phyloP scores from a whole-genome alignment of 352 stramenopile genomes.

The Globisporangium heterothallicum region DNA sequence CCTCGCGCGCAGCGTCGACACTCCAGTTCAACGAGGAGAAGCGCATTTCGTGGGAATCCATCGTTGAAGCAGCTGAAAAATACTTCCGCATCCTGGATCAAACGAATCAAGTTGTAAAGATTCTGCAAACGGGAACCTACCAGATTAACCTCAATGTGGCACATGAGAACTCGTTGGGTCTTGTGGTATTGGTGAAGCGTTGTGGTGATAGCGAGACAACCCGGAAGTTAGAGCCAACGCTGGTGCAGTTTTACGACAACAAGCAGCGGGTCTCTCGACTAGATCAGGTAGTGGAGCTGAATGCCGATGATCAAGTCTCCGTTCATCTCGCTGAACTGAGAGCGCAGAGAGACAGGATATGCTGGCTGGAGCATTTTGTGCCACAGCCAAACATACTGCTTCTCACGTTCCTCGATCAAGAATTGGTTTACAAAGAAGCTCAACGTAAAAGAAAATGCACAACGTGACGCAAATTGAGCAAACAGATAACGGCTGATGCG shows the following conservation, averaged over 20 bases:
- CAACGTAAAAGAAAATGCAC: background rate
- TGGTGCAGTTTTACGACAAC: slow-evolving; percentile 33
- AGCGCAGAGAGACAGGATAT: background rate
- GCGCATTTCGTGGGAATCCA: slow-evolving; percentile 12
- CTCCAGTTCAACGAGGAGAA: slow-evolving; percentile 5
- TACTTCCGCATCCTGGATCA: slow-evolving; percentile 2
- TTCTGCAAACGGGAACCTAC: slow-evolving; percentile 30
- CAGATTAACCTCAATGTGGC: slow-evolving; percentile 38
- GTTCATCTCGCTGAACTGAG: slow-evolving; percentile 11
- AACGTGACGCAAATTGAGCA: background rate
- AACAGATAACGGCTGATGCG: no score
- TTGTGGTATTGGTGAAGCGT: slow-evolving; percentile 17
- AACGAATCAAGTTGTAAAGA: slow-evolving; percentile 5
- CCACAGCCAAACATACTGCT: slow-evolving; percentile 25
- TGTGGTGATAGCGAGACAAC: background rate
- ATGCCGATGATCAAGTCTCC: slow-evolving; percentile 23
- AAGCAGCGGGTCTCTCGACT: slow-evolving; percentile 36
- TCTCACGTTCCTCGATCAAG: slow-evolving; percentile 23
- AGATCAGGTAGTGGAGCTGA: slow-evolving; percentile 23
- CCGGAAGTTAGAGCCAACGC: slow-evolving; percentile 19
- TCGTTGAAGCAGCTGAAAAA: background rate
- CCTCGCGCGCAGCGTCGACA: slow-evolving; percentile 14
- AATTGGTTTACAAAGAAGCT: slow-evolving; percentile 9
- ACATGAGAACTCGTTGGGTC: slow-evolving; percentile 23
- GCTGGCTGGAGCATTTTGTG: slow-evolving; percentile 23